phyloP scores from a whole-genome alignment of 495 filamentous ascomycete genomes.

The Annulohypoxylon moriforme region DNA sequence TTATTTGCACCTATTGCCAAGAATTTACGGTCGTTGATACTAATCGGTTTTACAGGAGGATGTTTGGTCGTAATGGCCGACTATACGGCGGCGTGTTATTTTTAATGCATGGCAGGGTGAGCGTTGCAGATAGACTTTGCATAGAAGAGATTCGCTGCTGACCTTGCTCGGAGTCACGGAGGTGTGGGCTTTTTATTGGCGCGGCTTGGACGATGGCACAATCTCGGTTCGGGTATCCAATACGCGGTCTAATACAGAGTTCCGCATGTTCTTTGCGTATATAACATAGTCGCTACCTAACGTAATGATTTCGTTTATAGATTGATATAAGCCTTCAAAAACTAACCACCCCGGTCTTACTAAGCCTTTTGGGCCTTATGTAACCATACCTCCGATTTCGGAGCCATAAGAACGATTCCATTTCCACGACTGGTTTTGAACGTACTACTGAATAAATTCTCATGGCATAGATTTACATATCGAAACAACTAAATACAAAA shows the following conservation, averaged over 20 bases:
- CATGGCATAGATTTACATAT: background rate
- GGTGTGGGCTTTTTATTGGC: constrained; percentile 39
- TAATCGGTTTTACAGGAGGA: constrained; percentile 70
- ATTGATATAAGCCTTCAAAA: constrained; percentile 28
- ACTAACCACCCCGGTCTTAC: background rate
- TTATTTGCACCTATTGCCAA: background rate
- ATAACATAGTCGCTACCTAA: constrained; percentile 40
- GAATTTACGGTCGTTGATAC: background rate
- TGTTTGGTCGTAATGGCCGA: constrained; percentile 78
- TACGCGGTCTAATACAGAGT: constrained; percentile 28
- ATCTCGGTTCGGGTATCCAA: constrained; percentile 35
- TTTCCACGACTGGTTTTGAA: background rate
- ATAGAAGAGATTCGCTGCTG: constrained; percentile 42
- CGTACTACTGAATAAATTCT: background rate
- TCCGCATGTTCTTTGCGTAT: constrained; percentile 35
- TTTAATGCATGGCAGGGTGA: constrained; percentile 41
- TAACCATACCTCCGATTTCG: background rate
- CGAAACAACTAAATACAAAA: too few species aligned
- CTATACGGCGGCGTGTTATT: constrained; percentile 20
- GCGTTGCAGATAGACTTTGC: constrained; percentile 45
- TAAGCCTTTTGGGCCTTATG: background rate
- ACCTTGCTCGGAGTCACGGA: constrained; percentile 44
- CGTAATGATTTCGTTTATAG: constrained; percentile 41
- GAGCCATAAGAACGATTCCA: background rate
- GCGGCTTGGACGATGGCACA: constrained; percentile 30